Evolutionary conservation across 805 yeast species (phyloP).

Genomic region (Hanseniaspora jakobsenii): DNA sequence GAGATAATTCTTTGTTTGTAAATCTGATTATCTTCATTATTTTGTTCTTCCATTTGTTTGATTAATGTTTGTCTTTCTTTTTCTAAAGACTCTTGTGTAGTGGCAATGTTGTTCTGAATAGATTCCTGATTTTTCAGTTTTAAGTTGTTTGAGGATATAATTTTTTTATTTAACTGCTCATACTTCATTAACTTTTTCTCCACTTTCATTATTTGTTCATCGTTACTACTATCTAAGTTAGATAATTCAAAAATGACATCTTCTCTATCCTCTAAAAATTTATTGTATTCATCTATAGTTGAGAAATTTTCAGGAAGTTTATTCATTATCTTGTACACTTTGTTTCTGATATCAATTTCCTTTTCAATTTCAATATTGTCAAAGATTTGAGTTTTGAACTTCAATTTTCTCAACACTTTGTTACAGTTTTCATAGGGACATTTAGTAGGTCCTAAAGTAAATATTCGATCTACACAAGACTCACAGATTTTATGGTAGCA

Average conservation of each 20-base stretch:
- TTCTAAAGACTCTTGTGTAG: conserved; percentile 40
- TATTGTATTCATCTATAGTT: conserved; percentile 48
- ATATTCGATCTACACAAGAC: conserved; percentile 90
- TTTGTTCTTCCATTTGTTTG: conserved; percentile 44
- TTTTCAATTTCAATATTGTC: conserved; percentile 83
- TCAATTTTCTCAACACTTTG: conserved; percentile 72
- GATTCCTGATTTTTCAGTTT: conserved; percentile 55
- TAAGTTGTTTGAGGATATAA: conserved; percentile 64
- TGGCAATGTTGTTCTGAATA: conserved; percentile 51
- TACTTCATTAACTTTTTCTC: conserved; percentile 55
- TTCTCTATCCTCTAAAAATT: conserved; percentile 75
- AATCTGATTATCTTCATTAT: conserved; percentile 33
- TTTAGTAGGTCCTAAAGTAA: conserved; percentile 87
- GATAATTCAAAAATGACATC: conserved; percentile 44
- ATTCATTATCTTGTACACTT: conserved; percentile 68
- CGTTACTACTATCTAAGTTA: conserved; percentile 45
- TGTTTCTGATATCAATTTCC: conserved; percentile 79
- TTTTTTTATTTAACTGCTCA: conserved; percentile 60
- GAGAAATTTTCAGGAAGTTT: conserved; percentile 65
- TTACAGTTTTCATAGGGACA: conserved; percentile 92
- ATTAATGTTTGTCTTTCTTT: conserved; percentile 35
- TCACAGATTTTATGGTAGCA: conserved; percentile 97
- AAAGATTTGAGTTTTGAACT: conserved; percentile 83
- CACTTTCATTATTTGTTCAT: conserved; percentile 55
- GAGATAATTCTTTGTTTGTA: conserved; percentile 48